Evolutionary conservation across 1,284 basidiomycete genomes (phyloP).

Genomic region (Volvariella surrecta): DNA sequence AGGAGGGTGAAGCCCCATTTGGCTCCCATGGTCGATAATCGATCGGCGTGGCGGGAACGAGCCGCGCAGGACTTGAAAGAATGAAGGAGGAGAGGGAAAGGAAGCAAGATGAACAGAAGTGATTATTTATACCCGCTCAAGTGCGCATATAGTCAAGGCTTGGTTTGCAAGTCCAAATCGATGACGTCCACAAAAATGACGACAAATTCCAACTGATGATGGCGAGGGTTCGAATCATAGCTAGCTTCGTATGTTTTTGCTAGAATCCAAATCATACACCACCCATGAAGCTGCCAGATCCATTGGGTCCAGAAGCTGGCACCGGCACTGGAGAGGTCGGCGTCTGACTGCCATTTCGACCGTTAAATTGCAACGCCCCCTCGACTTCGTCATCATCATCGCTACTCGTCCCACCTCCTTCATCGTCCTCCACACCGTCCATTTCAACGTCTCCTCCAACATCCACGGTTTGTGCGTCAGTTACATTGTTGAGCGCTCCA

Average conservation of each 20-base stretch:
- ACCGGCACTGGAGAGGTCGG: not conserved
- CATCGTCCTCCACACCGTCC: slow-evolving; percentile 25
- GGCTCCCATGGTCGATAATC: slow-evolving; percentile 16
- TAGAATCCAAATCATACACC: not conserved
- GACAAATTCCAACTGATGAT: too few relatives aligned
- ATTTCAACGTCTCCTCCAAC: slow-evolving; percentile 21
- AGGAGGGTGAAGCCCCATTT: slow-evolving; percentile 15
- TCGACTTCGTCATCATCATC: slow-evolving; percentile 30
- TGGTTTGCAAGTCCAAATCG: slow-evolving; percentile 3
- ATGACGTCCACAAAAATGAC: not conserved
- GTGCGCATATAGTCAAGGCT: slow-evolving; percentile 1
- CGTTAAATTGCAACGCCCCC: slow-evolving; percentile 20
- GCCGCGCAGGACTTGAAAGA: slow-evolving; percentile 1
- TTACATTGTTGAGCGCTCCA: slow-evolving; percentile 26
- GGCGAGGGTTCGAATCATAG: too few relatives aligned
- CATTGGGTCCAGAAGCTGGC: too few relatives aligned
- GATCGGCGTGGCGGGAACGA: too few relatives aligned
- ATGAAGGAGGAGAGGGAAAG: slow-evolving; percentile 8
- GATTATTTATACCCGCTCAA: slow-evolving; percentile 13
- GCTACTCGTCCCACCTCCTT: slow-evolving; percentile 11
- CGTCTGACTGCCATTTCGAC: slow-evolving; percentile 4
- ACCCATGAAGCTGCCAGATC: not conserved
- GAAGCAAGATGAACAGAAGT: slow-evolving; percentile 7
- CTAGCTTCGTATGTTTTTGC: too few relatives aligned
- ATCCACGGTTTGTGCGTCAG: too few relatives aligned